A percentile compares a stretch with the other conserved stretches of the same genome.
Evolutionary conservation across 306 rosid genomes (phyloP).

Genomic region (Rubus idaeus): DNA sequence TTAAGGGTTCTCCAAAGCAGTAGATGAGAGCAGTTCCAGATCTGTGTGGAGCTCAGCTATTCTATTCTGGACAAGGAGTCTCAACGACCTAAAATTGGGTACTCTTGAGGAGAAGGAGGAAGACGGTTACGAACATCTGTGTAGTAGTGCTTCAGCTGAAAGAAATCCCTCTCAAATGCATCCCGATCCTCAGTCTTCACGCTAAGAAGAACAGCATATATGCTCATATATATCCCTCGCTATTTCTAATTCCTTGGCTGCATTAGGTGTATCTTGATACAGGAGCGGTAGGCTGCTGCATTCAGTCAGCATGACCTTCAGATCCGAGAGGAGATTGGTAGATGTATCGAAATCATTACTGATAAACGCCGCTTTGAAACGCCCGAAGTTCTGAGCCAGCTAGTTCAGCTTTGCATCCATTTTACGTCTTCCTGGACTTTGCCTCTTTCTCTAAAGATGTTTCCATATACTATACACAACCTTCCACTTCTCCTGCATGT

Average conservation of each 20-base stretch:
- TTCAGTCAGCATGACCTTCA: constrained; percentile 77
- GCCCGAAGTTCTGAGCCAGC: constrained; percentile 72
- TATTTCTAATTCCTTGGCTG: constrained; percentile 63
- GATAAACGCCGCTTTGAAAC: constrained; percentile 67
- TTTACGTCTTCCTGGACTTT: constrained; percentile 4
- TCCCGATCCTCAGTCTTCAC: constrained; percentile 91
- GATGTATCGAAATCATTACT: constrained; percentile 61
- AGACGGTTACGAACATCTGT: constrained; percentile 83
- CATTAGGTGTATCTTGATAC: constrained; percentile 74
- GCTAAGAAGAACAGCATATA: constrained; percentile 70
- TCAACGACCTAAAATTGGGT: constrained; percentile 89
- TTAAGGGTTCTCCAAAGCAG: constrained; percentile 87
- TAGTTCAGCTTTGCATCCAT: constrained; percentile 86
- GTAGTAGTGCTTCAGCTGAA: constrained; percentile 89
- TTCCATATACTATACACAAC: neutral
- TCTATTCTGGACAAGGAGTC: constrained; percentile 96
- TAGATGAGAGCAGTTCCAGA: constrained; percentile 76
- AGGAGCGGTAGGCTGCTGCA: constrained; percentile 93
- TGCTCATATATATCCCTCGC: constrained; percentile 98
- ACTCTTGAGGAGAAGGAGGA: constrained; percentile 81
- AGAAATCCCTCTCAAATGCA: constrained; percentile 95
- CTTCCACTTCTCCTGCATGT: neutral
- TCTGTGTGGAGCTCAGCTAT: constrained; percentile 98
- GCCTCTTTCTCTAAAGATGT: constrained; percentile 9
- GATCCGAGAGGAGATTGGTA: constrained; percentile 57